phyloP scores from a whole-genome alignment of 2,329 filamentous ascomycete genomes.

The Arthrobotrys musiformis region DNA sequence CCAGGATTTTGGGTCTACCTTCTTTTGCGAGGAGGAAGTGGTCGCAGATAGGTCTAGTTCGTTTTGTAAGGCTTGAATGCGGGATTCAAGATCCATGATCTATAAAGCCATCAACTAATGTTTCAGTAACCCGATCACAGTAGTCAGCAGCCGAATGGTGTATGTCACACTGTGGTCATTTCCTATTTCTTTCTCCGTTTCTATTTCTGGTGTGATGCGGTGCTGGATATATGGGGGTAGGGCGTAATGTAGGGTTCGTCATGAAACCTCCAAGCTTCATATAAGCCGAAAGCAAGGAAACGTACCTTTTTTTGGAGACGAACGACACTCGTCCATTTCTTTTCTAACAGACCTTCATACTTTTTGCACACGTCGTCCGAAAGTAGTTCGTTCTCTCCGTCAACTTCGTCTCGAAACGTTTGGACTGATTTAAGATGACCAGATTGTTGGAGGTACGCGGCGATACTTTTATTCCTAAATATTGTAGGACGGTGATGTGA shows the following conservation, averaged over 20 bases:
- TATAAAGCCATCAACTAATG: constrained; percentile 62
- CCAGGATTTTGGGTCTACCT: constrained; percentile 86
- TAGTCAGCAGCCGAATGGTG: constrained; percentile 48
- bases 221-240: neutral
- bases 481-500: constrained; percentile 40
- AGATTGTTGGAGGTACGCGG: constrained; percentile 85
- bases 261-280: neutral
- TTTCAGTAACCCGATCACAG: constrained; percentile 49
- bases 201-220: constrained; percentile 8
- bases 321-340: constrained; percentile 98
- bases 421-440: constrained; percentile 69
- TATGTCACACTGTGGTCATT: constrained; percentile 37
- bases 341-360: constrained; percentile 92
- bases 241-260: constrained; percentile 22
- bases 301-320: constrained; percentile 91
- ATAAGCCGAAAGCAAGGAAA: neutral
- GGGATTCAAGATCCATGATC: constrained; percentile 93
- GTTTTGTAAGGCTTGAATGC: constrained; percentile 76
- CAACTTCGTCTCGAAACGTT: constrained; percentile 80
- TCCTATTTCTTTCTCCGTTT: neutral
- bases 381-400: constrained; percentile 75
- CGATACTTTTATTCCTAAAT: constrained; percentile 86
- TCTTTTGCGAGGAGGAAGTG: constrained; percentile 78
- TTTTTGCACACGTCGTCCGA: constrained; percentile 87
- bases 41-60: constrained; percentile 87